Evolutionary conservation across 352 stramenopile species (phyloP), one percentile per base, ranked within the genome.

Genomic region (Pythium aquatile): DNA sequence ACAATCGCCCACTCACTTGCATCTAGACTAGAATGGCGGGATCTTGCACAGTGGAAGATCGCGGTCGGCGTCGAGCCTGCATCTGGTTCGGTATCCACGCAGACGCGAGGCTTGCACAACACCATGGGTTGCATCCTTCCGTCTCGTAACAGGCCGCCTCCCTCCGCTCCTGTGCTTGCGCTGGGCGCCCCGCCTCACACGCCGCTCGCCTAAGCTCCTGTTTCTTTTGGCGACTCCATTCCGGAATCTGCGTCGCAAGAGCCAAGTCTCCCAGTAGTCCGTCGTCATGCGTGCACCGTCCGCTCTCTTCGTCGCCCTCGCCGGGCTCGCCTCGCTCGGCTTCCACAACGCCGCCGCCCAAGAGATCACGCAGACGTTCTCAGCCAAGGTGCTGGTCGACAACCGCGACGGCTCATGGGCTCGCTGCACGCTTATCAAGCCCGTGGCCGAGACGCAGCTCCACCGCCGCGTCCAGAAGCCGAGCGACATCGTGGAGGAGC

Each of bases 391-490:
- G 42, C 47, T 65, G 2, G 3, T 63, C 2, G 56, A 63, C 44
- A 32, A 55, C n/a, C 32, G 29, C 30, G 44, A 32, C 13, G 55
- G 55, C 28, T 54, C 55, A 16, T 63, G 42, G 56, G 56, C 42
- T 55, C 60, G 61, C 30, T 71, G 65, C 58, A 65, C 59, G 30
- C 9, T 71, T 14, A 42, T 71, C 52, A 30, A 58, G 42, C 46
- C 65, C 8, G 35, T 61, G n/a, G 51, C 39, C 17, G 29, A 58
- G 24, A 63, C 65, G n/a, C 65, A 71, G 20, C 8, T 61, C 26
- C 58, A 72, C 42, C 65, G 65, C 16, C 53, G 44, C 5, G 65
- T 68, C 48, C 32, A 61, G 9, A n/a, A 42, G n/a, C 53, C 59
- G 8, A 68, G 11, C 47, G 65, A 72, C 32, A 56, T 61, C 3